A percentile compares a stretch with the other conserved stretches of the same genome.
phyloP scores from a whole-genome alignment of 2,329 filamentous ascomycete genomes.

The Neofusicoccum sp. region DNA sequence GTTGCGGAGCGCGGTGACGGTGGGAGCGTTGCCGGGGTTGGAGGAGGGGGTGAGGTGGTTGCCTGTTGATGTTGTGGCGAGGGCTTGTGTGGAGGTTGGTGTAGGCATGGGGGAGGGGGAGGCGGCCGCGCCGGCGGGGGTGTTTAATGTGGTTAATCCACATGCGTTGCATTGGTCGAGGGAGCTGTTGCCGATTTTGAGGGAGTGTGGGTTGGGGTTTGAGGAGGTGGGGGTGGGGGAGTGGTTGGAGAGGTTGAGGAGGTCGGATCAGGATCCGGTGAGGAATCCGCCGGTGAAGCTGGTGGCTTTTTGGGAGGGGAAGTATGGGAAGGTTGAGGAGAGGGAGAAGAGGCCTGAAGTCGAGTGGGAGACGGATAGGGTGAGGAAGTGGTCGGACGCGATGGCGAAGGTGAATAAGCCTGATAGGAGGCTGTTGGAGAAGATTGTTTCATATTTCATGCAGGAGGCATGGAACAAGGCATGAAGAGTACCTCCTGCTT shows the following conservation, averaged over 20 bases:
- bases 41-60: conserved; percentile 46
- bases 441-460: conserved; percentile 13
- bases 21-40: conserved; percentile 50
- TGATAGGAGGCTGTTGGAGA: conserved; percentile 5
- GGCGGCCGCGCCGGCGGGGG: conserved; percentile 22
- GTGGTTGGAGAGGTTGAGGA: conserved; percentile 32
- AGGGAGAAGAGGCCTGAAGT: conserved; percentile 1
- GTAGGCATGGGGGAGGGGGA: neutral
- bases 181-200: conserved; percentile 56
- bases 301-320: conserved; percentile 34
- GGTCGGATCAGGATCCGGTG: conserved; percentile 28
- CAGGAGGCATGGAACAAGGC: conserved; percentile 15
- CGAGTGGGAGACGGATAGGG: conserved; percentile 10
- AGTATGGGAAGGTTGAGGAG: conserved; percentile 28
- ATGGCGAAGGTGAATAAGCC: conserved; percentile 5
- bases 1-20: conserved; percentile 49
- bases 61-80: conserved; percentile 47
- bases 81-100: conserved; percentile 34
- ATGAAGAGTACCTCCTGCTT: neutral
- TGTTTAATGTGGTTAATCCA: conserved; percentile 60
- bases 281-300: conserved; percentile 35
- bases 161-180: conserved; percentile 54
- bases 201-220: conserved; percentile 41
- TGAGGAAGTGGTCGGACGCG: conserved; percentile 10
- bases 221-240: conserved; percentile 28